A percentile compares a stretch with the other conserved stretches of the same genome.
phyloP scores from a whole-genome alignment of 768 basidiomycete genomes.

The Psilocybe cyanescens region DNA sequence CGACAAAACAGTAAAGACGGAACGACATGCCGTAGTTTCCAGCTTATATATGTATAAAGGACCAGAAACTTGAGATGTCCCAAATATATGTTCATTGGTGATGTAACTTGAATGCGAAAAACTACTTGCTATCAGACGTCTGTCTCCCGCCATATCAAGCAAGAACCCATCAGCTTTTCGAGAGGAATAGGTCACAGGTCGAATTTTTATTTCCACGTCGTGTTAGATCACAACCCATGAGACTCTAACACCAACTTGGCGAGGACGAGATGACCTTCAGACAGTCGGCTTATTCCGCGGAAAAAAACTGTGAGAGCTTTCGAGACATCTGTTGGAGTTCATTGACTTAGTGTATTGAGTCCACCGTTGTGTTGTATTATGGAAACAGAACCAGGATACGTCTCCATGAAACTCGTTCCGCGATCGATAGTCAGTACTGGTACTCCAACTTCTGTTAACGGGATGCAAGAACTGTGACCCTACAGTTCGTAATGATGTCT shows the following conservation, averaged over 20 bases:
- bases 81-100: neutral
- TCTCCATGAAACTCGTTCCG: neutral
- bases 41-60: neutral
- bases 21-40: neutral
- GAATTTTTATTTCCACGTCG: neutral
- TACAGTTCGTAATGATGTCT: neutral
- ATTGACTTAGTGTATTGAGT: neutral
- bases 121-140: neutral
- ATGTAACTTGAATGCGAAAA: neutral
- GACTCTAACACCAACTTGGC: neutral
- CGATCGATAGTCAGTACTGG: neutral
- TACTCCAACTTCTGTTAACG: neutral
- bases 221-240: neutral
- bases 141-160: neutral
- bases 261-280: neutral
- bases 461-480: neutral
- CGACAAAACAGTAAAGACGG: neutral
- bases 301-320: neutral
- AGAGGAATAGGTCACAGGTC: neutral
- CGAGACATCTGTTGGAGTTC: neutral
- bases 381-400: neutral
- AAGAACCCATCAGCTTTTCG: neutral
- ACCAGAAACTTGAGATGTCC: neutral
- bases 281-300: conserved; percentile 1
- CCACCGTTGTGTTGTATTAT: too few species aligned